Evolutionary conservation across 352 stramenopile species (phyloP).

Genomic region (Thalassiosira pacifica): DNA sequence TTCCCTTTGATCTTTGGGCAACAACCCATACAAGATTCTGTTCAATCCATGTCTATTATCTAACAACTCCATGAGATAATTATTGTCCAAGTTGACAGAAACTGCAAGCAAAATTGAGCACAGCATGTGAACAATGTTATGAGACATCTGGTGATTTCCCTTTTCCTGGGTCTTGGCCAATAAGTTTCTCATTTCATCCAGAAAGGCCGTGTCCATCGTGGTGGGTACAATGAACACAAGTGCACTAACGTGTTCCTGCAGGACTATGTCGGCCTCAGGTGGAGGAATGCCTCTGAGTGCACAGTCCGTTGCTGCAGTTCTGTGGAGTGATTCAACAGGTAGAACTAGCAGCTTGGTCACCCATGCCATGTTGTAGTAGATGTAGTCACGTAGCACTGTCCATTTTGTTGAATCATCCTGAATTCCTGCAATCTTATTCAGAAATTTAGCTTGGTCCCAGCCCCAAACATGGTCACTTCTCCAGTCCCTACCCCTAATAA

Average conservation of each 20-base stretch:
- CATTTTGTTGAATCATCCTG: slow-evolving; percentile 13
- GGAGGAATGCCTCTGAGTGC: slow-evolving; percentile 20
- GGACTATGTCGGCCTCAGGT: slow-evolving; percentile 2
- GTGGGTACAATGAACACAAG: slow-evolving; percentile 15
- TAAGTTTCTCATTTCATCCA: slow-evolving; percentile 24
- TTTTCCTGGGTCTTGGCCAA: slow-evolving; percentile 7
- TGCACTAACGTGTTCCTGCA: slow-evolving; percentile 15
- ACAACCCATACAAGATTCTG: slow-evolving; percentile 17
- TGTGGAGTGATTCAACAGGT: slow-evolving; percentile 22
- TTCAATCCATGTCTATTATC: slow-evolving; percentile 21
- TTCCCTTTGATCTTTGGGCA: not conserved
- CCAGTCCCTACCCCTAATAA: slow-evolving; percentile 9
- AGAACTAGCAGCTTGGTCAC: slow-evolving; percentile 19
- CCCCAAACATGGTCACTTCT: slow-evolving; percentile 15
- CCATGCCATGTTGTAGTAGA: slow-evolving; percentile 33
- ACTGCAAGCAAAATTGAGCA: not conserved
- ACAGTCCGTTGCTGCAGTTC: slow-evolving; percentile 3
- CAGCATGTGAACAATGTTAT: slow-evolving; percentile 25
- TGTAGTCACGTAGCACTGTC: slow-evolving; percentile 29
- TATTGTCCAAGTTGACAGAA: not conserved
- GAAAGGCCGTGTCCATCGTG: slow-evolving; percentile 18
- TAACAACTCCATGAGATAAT: slow-evolving; percentile 13
- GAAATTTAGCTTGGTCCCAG: not conserved
- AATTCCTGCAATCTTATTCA: not conserved
- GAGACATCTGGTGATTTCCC: not conserved